These are phyloP conservation scores for Entomortierella parvispora DNA, from an alignment of 192 early-diverging fungal genomes.

Conservation along the genomic window DNA sequence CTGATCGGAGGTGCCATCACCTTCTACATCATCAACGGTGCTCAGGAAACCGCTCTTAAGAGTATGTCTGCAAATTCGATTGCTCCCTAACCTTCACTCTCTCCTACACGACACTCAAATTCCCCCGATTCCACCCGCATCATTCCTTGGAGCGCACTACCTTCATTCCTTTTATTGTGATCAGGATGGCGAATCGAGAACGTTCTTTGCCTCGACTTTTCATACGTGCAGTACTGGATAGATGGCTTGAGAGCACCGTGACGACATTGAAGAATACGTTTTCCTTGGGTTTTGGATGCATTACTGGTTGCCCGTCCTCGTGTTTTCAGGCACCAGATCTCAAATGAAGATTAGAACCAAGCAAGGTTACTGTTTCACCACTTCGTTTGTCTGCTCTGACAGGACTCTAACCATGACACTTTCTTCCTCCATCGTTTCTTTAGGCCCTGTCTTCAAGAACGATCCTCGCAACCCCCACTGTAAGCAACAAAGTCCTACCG, in stretches of 20 bases:
- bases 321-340: too few species aligned
- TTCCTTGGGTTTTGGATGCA: too few species aligned
- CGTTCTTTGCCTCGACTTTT: background rate
- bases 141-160: background rate
- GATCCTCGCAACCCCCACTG: constrained; percentile 67
- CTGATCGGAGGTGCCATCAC: constrained; percentile 58
- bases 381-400: too few species aligned
- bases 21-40: constrained; percentile 60
- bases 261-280: too few species aligned
- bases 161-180: too few species aligned
- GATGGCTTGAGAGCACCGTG: too few species aligned
- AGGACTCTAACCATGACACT: background rate
- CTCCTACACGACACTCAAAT: background rate
- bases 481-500: constrained; percentile 40
- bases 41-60: constrained; percentile 58
- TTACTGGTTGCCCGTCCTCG: too few species aligned
- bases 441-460: constrained; percentile 63
- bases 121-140: background rate
- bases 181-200: too few species aligned
- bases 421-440: background rate
- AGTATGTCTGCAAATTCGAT: constrained; percentile 47
- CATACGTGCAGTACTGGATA: too few species aligned
- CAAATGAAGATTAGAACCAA: too few species aligned
- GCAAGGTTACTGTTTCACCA: too few species aligned
- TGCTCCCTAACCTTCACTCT: background rate